Evolutionary conservation across 148 eudicot species (phyloP).

Genomic region (Diospyros lotus): DNA sequence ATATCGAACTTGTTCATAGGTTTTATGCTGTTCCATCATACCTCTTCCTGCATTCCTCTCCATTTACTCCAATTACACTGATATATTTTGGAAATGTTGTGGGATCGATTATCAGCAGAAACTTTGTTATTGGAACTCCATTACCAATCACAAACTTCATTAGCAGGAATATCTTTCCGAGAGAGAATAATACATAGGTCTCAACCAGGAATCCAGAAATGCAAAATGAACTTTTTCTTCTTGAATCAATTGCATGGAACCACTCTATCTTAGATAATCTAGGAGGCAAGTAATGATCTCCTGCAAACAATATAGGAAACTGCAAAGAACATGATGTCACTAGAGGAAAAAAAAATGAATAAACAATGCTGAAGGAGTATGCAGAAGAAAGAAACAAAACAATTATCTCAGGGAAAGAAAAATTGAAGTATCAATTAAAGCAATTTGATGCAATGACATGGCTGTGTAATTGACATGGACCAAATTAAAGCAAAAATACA

Average conservation of each 20-base stretch:
- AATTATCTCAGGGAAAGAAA: too few species aligned
- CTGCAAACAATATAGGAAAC: background rate
- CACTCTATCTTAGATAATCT: background rate
- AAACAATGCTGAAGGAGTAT: too few species aligned
- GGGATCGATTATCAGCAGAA: background rate
- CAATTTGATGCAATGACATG: too few species aligned
- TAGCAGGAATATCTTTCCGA: background rate
- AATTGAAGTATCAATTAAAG: too few species aligned
- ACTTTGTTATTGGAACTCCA: background rate
- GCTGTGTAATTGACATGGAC: too few species aligned
- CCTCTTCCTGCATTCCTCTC: conserved; percentile 28
- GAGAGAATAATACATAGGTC: background rate
- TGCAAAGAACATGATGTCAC: background rate
- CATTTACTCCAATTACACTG: conserved; percentile 15
- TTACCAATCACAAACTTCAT: background rate
- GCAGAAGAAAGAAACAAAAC: too few species aligned
- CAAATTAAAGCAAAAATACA: too few species aligned
- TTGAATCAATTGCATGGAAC: too few species aligned
- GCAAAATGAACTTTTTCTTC: background rate
- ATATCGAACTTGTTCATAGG: conserved; percentile 38
- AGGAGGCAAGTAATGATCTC: conserved; percentile 8
- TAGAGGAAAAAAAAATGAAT: background rate
- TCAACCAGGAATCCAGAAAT: conserved; percentile 1
- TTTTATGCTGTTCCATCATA: conserved; percentile 43
- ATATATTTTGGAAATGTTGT: background rate